Evolutionary conservation across 371 early-diverging fungal genomes (phyloP).

Genomic region (Rhizopus delemar): DNA sequence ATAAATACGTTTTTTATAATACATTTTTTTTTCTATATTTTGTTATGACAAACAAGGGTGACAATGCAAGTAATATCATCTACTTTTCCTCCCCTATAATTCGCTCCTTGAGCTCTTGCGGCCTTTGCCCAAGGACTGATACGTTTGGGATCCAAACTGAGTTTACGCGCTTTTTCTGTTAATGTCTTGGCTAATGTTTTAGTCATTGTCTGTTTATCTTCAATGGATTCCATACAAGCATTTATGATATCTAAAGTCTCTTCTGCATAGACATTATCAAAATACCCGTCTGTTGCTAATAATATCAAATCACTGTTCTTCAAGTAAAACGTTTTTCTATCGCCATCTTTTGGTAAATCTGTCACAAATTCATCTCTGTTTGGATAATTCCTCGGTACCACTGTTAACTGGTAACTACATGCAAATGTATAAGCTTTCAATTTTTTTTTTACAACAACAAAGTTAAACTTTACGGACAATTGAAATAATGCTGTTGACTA

Average conservation of each 20-base stretch:
- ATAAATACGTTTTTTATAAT: background rate
- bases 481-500: constrained; percentile 72
- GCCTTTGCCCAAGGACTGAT: constrained; percentile 53
- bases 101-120: constrained; percentile 49
- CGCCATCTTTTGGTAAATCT: constrained; percentile 67
- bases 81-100: constrained; percentile 51
- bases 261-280: constrained; percentile 67
- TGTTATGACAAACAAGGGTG: constrained; percentile 39
- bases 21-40: constrained; percentile 2
- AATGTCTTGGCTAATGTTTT: constrained; percentile 55
- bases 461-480: constrained; percentile 58
- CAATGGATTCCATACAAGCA: constrained; percentile 40
- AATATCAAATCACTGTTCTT: constrained; percentile 69
- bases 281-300: constrained; percentile 72
- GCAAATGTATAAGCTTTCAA: background rate
- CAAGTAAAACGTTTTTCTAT: constrained; percentile 58
- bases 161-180: constrained; percentile 59
- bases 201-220: constrained; percentile 43
- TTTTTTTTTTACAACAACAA: background rate
- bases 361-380: constrained; percentile 57
- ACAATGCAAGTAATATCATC: constrained; percentile 57
- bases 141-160: constrained; percentile 58
- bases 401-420: constrained; percentile 64
- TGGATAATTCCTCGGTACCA: constrained; percentile 61
- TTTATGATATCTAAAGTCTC: constrained; percentile 63